Evolutionary conservation across 2,329 filamentous ascomycete species (phyloP).

Genomic region (Pestalotiopsis sp.): DNA sequence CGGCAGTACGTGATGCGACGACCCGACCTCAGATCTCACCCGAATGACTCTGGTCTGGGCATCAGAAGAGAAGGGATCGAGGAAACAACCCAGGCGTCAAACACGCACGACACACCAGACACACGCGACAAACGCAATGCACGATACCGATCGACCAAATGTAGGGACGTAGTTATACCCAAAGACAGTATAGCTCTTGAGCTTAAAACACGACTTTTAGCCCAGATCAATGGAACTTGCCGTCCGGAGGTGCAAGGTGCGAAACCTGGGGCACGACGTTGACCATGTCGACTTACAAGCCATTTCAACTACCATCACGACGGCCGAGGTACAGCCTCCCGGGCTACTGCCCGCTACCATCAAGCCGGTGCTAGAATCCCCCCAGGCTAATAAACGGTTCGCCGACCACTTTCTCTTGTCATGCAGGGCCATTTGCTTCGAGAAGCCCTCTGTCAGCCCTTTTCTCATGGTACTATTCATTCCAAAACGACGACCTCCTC

Average conservation of each 20-base stretch:
- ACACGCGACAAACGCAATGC: not conserved
- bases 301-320: too few relatives aligned
- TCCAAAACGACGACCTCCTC: not conserved
- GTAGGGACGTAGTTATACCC: not conserved
- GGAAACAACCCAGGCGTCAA: not conserved
- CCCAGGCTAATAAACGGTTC: not conserved
- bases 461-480: not conserved
- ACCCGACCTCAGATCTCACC: not conserved
- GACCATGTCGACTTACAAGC: not conserved
- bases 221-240: not conserved
- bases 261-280: not conserved
- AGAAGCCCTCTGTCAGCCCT: constrained; percentile 3
- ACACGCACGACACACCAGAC: not conserved
- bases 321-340: too few relatives aligned
- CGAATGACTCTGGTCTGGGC: not conserved
- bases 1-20: not conserved
- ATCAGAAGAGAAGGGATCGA: not conserved
- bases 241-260: not conserved
- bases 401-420: not conserved
- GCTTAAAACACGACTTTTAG: not conserved
- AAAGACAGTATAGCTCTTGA: constrained; percentile 6
- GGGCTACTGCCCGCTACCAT: too few relatives aligned
- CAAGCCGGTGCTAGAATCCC: not conserved
- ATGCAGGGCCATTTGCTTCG: constrained; percentile 3
- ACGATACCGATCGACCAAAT: not conserved